Evolutionary conservation across 2,329 filamentous ascomycete species (phyloP).

Genomic region (Neurospora sp.): DNA sequence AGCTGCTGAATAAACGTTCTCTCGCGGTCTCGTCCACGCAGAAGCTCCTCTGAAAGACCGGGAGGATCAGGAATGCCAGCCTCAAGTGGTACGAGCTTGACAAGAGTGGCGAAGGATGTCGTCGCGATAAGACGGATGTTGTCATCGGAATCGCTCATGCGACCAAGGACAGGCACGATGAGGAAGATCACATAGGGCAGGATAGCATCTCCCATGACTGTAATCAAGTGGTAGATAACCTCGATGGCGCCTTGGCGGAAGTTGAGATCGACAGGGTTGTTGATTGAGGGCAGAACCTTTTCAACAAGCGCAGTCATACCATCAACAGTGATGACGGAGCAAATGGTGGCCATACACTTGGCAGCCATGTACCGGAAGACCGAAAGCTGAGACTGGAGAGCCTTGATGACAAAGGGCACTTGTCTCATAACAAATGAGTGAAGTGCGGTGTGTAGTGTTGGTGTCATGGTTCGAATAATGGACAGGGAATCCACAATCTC

Average conservation of each 20-base stretch:
- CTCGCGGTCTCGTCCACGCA: slow-evolving; percentile 86
- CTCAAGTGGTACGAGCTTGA: slow-evolving; percentile 93
- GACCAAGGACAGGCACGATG: slow-evolving; percentile 88
- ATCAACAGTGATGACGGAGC: slow-evolving; percentile 89
- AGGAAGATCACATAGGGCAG: slow-evolving; percentile 98
- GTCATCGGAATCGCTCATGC: slow-evolving; percentile 97
- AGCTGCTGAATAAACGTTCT: slow-evolving; percentile 95
- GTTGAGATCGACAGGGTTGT: slow-evolving; percentile 77
- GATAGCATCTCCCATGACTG: slow-evolving; percentile 95
- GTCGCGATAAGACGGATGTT: slow-evolving; percentile 91
- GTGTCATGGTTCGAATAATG: slow-evolving; percentile 81
- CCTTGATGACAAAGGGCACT: slow-evolving; percentile 77
- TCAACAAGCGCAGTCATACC: slow-evolving; percentile 95
- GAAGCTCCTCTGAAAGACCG: slow-evolving; percentile 76
- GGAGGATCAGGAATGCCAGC: slow-evolving; percentile 95
- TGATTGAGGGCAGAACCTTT: slow-evolving; percentile 84
- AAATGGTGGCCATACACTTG: slow-evolving; percentile 94
- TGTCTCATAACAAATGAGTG: slow-evolving; percentile 73
- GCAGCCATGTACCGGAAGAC: slow-evolving; percentile 94
- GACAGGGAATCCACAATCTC: slow-evolving; percentile 92
- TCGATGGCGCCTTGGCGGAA: slow-evolving; percentile 91
- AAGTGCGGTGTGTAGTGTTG: slow-evolving; percentile 69
- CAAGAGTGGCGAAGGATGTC: slow-evolving; percentile 91
- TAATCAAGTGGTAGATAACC: slow-evolving; percentile 91
- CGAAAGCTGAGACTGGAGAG: slow-evolving; percentile 76